A percentile compares a stretch with the other conserved stretches of the same genome.
Conservation (phyloP, 1,284 basidiomycete genomes). For the Bjerkandera adusta region DNA sequence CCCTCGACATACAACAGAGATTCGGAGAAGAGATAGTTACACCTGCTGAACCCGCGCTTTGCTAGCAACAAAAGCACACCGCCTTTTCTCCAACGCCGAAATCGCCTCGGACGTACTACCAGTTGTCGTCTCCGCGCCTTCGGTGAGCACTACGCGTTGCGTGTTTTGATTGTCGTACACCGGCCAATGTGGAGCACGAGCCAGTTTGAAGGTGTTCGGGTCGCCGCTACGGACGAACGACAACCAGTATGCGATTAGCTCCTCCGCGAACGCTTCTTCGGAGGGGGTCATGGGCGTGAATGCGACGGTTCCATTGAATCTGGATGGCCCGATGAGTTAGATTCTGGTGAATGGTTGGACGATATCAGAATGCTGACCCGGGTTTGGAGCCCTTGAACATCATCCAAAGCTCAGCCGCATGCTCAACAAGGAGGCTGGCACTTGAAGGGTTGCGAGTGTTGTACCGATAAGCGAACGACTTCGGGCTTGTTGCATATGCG, state of each 20-base stretch:
- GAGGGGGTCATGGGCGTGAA: constrained; percentile 39
- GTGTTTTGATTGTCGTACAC: constrained; percentile 29
- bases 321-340: constrained; percentile 20
- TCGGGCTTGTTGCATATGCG: constrained; percentile 32
- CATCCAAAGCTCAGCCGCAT: constrained; percentile 64
- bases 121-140: constrained; percentile 34
- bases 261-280: constrained; percentile 47
- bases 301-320: constrained; percentile 45
- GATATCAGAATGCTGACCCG: constrained; percentile 42
- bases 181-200: constrained; percentile 44
- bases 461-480: constrained; percentile 52
- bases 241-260: constrained; percentile 60
- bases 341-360: no score
- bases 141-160: constrained; percentile 45
- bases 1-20: no score
- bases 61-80: constrained; percentile 28
- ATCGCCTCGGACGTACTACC: constrained; percentile 45
- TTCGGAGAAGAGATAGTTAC: no score
- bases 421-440: constrained; percentile 35
- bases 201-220: constrained; percentile 50
- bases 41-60: constrained; percentile 22
- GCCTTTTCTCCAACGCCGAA: constrained; percentile 32
- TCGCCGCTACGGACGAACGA: constrained; percentile 55
- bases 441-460: constrained; percentile 50
- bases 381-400: constrained; percentile 59